phyloP scores from a whole-genome alignment of 2,329 filamentous ascomycete species.

The Fusarium napiforme region DNA sequence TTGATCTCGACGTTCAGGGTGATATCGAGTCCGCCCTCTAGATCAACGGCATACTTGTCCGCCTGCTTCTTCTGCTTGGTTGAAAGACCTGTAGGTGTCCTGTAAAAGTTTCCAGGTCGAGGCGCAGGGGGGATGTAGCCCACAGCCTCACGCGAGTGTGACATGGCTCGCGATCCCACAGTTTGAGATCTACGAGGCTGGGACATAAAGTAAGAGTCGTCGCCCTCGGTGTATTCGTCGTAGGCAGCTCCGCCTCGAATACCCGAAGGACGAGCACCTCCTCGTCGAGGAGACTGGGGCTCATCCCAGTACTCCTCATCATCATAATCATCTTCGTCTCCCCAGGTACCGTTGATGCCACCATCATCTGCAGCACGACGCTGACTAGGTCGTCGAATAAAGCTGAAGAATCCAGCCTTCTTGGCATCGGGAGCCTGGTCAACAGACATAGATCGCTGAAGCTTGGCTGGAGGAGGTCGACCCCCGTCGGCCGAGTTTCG shows the following conservation, averaged over 20 bases:
- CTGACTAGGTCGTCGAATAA: conserved; percentile 55
- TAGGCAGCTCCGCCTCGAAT: conserved; percentile 56
- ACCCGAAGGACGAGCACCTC: conserved; percentile 44
- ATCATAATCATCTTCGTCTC: conserved; percentile 52
- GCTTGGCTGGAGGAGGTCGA: conserved; percentile 49
- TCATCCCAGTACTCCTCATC: conserved; percentile 45
- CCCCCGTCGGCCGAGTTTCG: conserved; percentile 49
- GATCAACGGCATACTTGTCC: conserved; percentile 71
- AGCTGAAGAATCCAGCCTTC: conserved; percentile 55
- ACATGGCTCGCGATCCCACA: conserved; percentile 45
- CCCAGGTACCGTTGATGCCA: conserved; percentile 67
- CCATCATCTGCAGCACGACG: conserved; percentile 57
- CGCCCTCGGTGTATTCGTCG: conserved; percentile 64
- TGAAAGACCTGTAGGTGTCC: conserved; percentile 76
- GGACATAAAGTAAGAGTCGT: conserved; percentile 67
- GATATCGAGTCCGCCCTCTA: conserved; percentile 87
- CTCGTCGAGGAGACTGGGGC: conserved; percentile 29
- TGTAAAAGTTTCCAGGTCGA: conserved; percentile 64
- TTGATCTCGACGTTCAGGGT: conserved; percentile 91
- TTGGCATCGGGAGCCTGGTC: conserved; percentile 62
- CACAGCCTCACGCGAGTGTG: conserved; percentile 43
- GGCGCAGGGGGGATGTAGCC: conserved; percentile 35
- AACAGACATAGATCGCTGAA: conserved; percentile 71
- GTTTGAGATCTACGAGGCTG: conserved; percentile 49
- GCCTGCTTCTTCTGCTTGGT: conserved; percentile 68